Percentiles rank a stretch among this genome's conserved stretches.
These are phyloP conservation scores for Thalassiosira mediterranea DNA, from an alignment of 352 stramenopile genomes.

Conservation along the genomic window DNA sequence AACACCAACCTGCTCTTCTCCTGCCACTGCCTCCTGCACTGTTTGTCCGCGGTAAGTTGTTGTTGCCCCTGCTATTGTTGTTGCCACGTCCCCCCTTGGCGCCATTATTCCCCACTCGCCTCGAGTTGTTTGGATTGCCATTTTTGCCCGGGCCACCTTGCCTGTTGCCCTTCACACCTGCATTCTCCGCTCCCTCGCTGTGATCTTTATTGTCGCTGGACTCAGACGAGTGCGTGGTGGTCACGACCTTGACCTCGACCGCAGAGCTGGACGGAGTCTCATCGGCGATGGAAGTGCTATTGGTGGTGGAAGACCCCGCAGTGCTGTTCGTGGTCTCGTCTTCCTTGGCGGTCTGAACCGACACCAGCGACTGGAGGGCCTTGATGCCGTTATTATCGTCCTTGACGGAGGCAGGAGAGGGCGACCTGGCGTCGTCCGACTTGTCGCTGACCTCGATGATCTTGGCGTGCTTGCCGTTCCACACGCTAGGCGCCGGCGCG, in stretches of 20 bases:
- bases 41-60: too few relatives aligned
- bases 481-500: constrained; percentile 27
- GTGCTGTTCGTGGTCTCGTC: constrained; percentile 37
- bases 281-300: constrained; percentile 19
- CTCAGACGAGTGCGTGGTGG: constrained; percentile 2
- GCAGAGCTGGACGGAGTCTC: constrained; percentile 9
- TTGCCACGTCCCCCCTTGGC: constrained; percentile 1
- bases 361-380: constrained; percentile 1
- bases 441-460: constrained; percentile 39
- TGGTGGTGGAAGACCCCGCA: constrained; percentile 39
- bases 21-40: too few relatives aligned
- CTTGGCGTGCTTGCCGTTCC: constrained; percentile 43
- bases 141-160: constrained; percentile 3
- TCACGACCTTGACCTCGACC: neutral
- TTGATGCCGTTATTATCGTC: constrained; percentile 8
- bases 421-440: too few relatives aligned
- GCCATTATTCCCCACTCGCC: neutral
- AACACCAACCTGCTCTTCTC: too few relatives aligned
- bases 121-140: neutral
- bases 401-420: neutral
- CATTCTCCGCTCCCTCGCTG: neutral
- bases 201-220: constrained; percentile 3
- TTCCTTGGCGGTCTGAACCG: constrained; percentile 1
- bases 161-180: constrained; percentile 8
- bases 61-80: too few relatives aligned